Base-by-base conservation (phyloP, 2,329 filamentous ascomycete genomes). In the Epichloe elymi region DNA sequence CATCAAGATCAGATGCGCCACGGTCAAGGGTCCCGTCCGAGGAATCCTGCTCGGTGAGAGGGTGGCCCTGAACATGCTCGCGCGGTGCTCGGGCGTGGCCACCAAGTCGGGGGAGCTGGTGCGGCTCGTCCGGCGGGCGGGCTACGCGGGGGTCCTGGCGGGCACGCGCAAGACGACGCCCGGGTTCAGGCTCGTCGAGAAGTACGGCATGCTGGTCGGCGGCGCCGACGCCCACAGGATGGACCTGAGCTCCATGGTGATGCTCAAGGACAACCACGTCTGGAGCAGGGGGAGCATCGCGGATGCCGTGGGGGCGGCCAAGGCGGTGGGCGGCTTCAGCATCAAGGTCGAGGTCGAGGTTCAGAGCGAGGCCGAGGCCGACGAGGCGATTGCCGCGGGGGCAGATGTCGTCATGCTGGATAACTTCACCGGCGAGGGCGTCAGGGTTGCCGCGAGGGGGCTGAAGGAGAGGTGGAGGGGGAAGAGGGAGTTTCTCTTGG, bases 221-320 rank as follows among this genome's bases (percentile, higher is more conserved):
- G 93, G 93, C 11, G 90, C 88, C 15, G 93, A 98, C 69, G 80
- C 84, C 3, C 93, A 98, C 67, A 76, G 93, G 35, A 88, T 95
- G 70, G 93, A 98, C 66, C 74, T 98, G 51, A 86, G 82, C 65
- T 80, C 84, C 57, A 97, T 98, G 93, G 90, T 90, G 51, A 98
- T 98, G 93, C 76, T 98, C 57, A 98, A 98, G 73, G 93, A 98
- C 70, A 98, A 98, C 69, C 93, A 98, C 69, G 85, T 98, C 52
- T 96, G 91, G 85, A 88, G 88, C 55, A 84, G 86, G 50, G 85
- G 85, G 26, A 87, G 85, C 63, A 97, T 98, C 66, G 82, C 85
- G 1, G 81, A 86, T 20, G 93, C 93, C 5, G 90, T 98, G 23
- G 73, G 73, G 40, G 88, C 91, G 2, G 93, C 93, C 23, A 88